Percentiles rank a stretch among this genome's conserved stretches.
Conservation (phyloP, 306 rosid species). For the Pyrus betulifolia region DNA sequence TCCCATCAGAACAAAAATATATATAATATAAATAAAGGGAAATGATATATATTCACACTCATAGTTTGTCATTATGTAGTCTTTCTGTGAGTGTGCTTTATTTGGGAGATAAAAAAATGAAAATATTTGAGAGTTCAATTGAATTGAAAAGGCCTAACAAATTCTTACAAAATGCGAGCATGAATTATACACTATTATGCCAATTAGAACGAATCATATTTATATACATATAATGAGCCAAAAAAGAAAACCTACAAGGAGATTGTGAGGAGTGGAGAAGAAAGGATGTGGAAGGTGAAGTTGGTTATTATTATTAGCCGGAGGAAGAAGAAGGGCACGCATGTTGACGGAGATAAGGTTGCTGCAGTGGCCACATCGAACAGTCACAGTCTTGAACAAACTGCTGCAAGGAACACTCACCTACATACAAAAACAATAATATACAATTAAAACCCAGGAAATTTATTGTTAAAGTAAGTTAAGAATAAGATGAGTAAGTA, state of each 20-base stretch:
- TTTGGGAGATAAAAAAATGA: background rate
- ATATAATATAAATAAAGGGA: background rate
- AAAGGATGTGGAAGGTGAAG: slow-evolving; percentile 61
- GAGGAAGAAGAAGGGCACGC: slow-evolving; percentile 59
- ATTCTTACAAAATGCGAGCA: background rate
- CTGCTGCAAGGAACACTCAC: slow-evolving; percentile 87
- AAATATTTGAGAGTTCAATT: background rate
- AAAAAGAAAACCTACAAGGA: slow-evolving; percentile 33
- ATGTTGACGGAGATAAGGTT: slow-evolving; percentile 83
- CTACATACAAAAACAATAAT: slow-evolving; percentile 18
- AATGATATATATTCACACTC: background rate
- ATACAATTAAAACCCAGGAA: background rate
- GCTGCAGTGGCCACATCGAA: slow-evolving; percentile 95
- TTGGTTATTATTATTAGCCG: slow-evolving; percentile 38
- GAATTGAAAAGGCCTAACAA: background rate
- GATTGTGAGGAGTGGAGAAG: slow-evolving; percentile 57
- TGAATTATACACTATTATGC: background rate
- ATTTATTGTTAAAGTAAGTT: background rate
- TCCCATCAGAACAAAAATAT: background rate
- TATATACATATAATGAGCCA: background rate
- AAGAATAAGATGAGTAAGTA: slow-evolving; percentile 2
- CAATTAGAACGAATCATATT: background rate
- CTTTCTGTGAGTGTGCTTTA: background rate
- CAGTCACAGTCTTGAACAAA: slow-evolving; percentile 89
- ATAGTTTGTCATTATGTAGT: background rate